Evolutionary conservation across 1,284 basidiomycete species (phyloP).

Genomic region (Melanopsichium pennsylvanicum): DNA sequence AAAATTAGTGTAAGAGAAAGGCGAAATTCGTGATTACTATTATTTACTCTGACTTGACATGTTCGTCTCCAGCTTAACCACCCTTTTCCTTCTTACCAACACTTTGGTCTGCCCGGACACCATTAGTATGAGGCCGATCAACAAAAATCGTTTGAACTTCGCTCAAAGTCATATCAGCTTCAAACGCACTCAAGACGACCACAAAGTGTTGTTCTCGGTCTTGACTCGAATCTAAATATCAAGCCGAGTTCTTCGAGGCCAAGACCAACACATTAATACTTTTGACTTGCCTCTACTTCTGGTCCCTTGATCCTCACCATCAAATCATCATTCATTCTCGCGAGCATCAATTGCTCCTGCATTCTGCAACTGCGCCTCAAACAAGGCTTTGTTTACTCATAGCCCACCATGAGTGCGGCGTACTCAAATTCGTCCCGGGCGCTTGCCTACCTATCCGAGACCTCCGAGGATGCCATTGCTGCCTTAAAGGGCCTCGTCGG

Average conservation of each 20-base stretch:
- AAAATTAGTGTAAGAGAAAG: too few relatives aligned
- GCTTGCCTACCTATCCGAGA: conserved; percentile 58
- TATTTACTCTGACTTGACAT: too few relatives aligned
- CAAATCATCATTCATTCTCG: too few relatives aligned
- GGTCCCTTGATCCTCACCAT: background rate
- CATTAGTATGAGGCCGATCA: too few relatives aligned
- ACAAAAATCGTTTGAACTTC: too few relatives aligned
- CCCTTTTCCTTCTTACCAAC: too few relatives aligned
- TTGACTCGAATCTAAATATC: conserved; percentile 9
- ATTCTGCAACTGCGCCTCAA: background rate
- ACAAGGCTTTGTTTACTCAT: background rate
- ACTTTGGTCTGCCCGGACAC: too few relatives aligned
- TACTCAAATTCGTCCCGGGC: conserved; percentile 59
- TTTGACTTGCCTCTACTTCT: too few relatives aligned
- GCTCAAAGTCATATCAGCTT: background rate
- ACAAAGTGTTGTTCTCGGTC: conserved; percentile 7
- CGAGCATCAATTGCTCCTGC: too few relatives aligned
- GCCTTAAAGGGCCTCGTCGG: conserved; percentile 59
- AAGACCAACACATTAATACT: too few relatives aligned
- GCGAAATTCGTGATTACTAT: too few relatives aligned
- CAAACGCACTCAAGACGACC: background rate
- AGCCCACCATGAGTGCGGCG: conserved; percentile 37
- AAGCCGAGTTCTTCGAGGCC: conserved; percentile 3
- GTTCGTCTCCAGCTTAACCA: too few relatives aligned
- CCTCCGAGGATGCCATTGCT: conserved; percentile 60